Conservation (phyloP, 2,329 filamentous ascomycete genomes). For the Colletotrichum acutatum region DNA sequence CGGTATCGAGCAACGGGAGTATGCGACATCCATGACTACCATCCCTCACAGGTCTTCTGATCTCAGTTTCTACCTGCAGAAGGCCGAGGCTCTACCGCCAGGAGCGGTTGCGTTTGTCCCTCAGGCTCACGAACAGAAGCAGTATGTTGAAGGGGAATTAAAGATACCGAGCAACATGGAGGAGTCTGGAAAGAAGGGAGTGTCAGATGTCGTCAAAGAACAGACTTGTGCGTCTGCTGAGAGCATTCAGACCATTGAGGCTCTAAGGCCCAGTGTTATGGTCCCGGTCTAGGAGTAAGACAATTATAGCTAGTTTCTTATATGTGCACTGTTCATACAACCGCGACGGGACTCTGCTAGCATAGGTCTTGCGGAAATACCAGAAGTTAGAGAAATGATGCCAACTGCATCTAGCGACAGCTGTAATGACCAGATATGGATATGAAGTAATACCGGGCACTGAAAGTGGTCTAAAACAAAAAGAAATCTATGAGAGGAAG, state of each 20-base stretch:
- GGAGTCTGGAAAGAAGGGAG: neutral
- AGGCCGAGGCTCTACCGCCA: neutral
- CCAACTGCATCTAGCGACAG: too few species aligned
- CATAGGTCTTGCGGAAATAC: fast-evolving
- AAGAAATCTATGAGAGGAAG: too few species aligned
- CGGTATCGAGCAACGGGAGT: constrained; percentile 28
- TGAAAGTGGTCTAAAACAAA: too few species aligned
- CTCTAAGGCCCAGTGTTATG: neutral
- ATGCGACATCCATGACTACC: constrained; percentile 22
- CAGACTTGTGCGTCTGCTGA: neutral
- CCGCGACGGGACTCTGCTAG: too few species aligned
- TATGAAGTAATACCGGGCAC: too few species aligned
- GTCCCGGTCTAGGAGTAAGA: neutral
- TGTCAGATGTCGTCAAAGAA: neutral
- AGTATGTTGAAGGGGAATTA: neutral
- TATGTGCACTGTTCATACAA: too few species aligned
- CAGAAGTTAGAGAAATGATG: too few species aligned
- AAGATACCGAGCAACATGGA: neutral
- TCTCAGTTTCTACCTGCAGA: constrained; percentile 29
- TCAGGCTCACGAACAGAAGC: neutral
- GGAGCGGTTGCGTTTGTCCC: neutral
- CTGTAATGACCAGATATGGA: too few species aligned
- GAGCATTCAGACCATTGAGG: neutral
- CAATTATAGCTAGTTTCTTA: too few species aligned
- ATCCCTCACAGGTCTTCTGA: constrained; percentile 18